Percentiles rank a stretch among this genome's conserved stretches.
Evolutionary conservation across 371 early-diverging fungal genomes (phyloP).

Genomic region (Syncephalastrum racemosum): DNA sequence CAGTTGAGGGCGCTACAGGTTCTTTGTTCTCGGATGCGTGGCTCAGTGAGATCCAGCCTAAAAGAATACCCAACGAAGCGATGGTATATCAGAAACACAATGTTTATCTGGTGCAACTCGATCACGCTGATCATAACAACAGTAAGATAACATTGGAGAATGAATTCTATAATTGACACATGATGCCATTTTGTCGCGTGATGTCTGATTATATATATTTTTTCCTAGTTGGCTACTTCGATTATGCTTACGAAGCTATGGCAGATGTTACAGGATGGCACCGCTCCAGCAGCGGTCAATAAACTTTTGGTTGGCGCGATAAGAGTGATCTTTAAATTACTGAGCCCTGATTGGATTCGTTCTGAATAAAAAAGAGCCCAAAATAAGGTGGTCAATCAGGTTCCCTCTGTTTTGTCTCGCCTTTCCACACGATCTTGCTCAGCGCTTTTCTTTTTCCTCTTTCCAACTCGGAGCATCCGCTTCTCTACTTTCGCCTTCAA

Average conservation of each 20-base stretch:
- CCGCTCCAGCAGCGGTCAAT: no score
- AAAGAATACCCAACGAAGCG: constrained; percentile 32
- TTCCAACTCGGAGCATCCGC: background rate
- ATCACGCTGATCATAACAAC: constrained; percentile 43
- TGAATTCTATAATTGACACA: no score
- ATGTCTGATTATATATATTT: background rate
- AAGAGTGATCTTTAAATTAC: constrained; percentile 2
- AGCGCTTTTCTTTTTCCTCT: constrained; percentile 7
- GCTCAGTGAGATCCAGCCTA: no score
- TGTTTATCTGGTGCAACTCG: constrained; percentile 24
- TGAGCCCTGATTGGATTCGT: constrained; percentile 12
- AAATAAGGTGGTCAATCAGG: constrained; percentile 6
- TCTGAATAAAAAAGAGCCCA: constrained; percentile 6
- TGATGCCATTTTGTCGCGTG: no score
- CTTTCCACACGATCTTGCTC: constrained; percentile 1
- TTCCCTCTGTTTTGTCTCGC: constrained; percentile 1
- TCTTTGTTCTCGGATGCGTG: background rate
- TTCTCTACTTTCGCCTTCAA: constrained; percentile 2
- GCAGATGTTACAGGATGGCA: constrained; percentile 27
- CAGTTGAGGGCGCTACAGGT: constrained; percentile 17
- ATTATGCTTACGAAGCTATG: constrained; percentile 33
- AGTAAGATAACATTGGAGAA: constrained; percentile 18
- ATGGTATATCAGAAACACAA: constrained; percentile 20
- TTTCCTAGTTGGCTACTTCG: constrained; percentile 42
- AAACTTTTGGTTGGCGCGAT: background rate